phyloP scores from a whole-genome alignment of 2,329 filamentous ascomycete species.

The Fusarium xylarioides region DNA sequence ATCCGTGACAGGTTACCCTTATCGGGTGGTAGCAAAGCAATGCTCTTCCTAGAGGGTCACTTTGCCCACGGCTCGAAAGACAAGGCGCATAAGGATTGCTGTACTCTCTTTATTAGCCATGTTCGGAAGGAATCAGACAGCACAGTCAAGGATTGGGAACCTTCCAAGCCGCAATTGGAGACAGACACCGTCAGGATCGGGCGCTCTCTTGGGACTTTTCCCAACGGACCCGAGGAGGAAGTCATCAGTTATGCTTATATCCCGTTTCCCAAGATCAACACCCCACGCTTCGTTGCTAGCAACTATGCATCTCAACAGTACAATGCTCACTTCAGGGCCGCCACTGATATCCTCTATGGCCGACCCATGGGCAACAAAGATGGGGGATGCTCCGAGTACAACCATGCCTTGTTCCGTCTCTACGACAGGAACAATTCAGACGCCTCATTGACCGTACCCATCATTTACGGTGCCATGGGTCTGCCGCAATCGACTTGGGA shows the following conservation, averaged over 20 bases:
- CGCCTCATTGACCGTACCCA: not conserved
- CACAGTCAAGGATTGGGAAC: slow-evolving; percentile 30
- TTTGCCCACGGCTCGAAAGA: not conserved
- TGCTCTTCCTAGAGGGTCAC: slow-evolving; percentile 9
- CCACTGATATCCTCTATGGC: slow-evolving; percentile 42
- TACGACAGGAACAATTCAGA: slow-evolving; percentile 10
- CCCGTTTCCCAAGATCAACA: slow-evolving; percentile 28
- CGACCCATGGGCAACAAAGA: not conserved
- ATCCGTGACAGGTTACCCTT: slow-evolving; percentile 23
- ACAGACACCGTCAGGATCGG: slow-evolving; percentile 32
- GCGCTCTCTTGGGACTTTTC: not conserved
- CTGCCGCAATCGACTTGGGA: slow-evolving; percentile 24
- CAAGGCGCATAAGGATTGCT: slow-evolving; percentile 9
- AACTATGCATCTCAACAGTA: slow-evolving; percentile 42
- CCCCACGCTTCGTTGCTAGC: not conserved
- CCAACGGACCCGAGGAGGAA: not conserved
- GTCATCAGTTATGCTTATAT: slow-evolving; percentile 33
- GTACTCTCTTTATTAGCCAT: slow-evolving; percentile 38
- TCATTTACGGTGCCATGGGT: slow-evolving; percentile 29
- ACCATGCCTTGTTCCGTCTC: slow-evolving; percentile 33
- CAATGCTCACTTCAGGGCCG: slow-evolving; percentile 35
- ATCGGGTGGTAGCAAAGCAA: not conserved
- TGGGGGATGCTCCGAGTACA: not conserved
- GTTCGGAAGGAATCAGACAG: not conserved
- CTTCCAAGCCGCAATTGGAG: slow-evolving; percentile 20